These are phyloP conservation scores for Mycena rebaudengoi DNA, from an alignment of 768 basidiomycete species.

Conservation along the genomic window DNA sequence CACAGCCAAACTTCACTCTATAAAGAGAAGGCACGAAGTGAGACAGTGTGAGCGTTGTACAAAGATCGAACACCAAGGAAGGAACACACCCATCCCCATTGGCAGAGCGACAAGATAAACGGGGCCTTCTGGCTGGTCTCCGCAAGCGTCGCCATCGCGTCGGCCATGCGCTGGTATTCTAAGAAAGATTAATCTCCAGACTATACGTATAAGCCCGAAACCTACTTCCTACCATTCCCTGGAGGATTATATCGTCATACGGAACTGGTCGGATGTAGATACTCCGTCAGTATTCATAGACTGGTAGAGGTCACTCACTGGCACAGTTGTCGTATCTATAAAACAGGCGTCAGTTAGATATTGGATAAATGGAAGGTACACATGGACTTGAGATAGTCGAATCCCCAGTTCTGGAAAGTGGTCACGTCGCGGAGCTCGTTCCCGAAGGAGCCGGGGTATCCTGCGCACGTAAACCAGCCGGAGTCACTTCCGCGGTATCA, in stretches of 20 bases:
- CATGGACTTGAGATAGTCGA: slow-evolving; percentile 70
- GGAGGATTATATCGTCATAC: slow-evolving; percentile 62
- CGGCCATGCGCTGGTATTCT: slow-evolving; percentile 71
- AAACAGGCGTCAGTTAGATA: not conserved
- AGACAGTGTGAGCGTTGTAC: not conserved
- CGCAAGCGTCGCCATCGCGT: slow-evolving; percentile 61
- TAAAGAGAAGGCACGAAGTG: not conserved
- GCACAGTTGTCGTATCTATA: slow-evolving; percentile 67
- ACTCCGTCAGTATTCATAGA: slow-evolving; percentile 21
- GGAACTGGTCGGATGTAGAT: slow-evolving; percentile 59
- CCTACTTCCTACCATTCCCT: slow-evolving; percentile 65
- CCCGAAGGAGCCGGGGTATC: slow-evolving; percentile 70
- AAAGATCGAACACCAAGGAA: too few relatives aligned
- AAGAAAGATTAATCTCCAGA: not conserved
- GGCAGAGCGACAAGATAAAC: slow-evolving; percentile 66
- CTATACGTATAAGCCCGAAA: not conserved
- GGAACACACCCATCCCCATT: slow-evolving; percentile 69
- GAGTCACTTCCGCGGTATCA: slow-evolving; percentile 49
- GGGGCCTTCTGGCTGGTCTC: slow-evolving; percentile 54
- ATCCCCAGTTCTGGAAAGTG: slow-evolving; percentile 70
- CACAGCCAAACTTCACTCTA: slow-evolving; percentile 70
- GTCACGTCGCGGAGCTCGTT: slow-evolving; percentile 66
- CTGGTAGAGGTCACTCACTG: slow-evolving; percentile 44
- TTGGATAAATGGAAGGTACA: not conserved
- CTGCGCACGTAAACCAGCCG: slow-evolving; percentile 74